These are phyloP conservation scores for Venturia oleaginea DNA, from an alignment of 2,329 filamentous ascomycete species.

Conservation along the genomic window DNA sequence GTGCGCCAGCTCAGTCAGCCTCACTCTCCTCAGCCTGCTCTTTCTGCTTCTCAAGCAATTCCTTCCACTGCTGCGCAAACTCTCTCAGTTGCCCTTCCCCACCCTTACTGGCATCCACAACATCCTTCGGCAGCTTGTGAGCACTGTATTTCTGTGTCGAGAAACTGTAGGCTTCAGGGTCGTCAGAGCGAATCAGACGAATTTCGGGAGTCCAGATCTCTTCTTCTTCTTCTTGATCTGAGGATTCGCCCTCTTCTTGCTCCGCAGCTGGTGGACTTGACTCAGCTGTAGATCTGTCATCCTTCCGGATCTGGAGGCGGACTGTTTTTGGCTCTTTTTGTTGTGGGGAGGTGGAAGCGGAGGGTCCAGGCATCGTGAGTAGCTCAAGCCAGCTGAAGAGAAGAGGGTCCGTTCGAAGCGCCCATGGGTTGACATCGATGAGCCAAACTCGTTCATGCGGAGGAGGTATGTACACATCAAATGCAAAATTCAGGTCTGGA, in stretches of 20 bases:
- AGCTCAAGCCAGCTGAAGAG: slow-evolving; percentile 88
- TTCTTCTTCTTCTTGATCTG: slow-evolving; percentile 39
- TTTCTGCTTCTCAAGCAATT: slow-evolving; percentile 25
- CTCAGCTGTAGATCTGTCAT: not conserved
- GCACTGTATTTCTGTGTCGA: slow-evolving; percentile 82
- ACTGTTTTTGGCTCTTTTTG: not conserved
- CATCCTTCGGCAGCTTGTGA: slow-evolving; percentile 89
- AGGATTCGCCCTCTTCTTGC: slow-evolving; percentile 17
- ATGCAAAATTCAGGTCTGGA: slow-evolving; percentile 73
- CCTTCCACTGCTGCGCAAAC: slow-evolving; percentile 42
- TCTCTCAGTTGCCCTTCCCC: slow-evolving; percentile 68
- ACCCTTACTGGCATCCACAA: slow-evolving; percentile 56
- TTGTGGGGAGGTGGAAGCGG: not conserved
- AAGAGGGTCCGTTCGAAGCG: slow-evolving; percentile 75
- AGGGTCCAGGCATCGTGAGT: slow-evolving; percentile 47
- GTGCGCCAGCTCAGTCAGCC: slow-evolving; percentile 22
- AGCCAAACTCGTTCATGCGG: slow-evolving; percentile 69
- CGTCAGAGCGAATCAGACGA: slow-evolving; percentile 70
- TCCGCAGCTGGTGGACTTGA: not conserved
- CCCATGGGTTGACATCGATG: slow-evolving; percentile 95
- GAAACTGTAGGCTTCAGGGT: slow-evolving; percentile 83
- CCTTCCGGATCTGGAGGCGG: not conserved
- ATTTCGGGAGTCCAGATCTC: slow-evolving; percentile 62
- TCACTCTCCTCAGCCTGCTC: slow-evolving; percentile 26
- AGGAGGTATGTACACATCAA: slow-evolving; percentile 84